Evolutionary conservation across 768 basidiomycete species (phyloP).

Genomic region (Amanita thiersii): DNA sequence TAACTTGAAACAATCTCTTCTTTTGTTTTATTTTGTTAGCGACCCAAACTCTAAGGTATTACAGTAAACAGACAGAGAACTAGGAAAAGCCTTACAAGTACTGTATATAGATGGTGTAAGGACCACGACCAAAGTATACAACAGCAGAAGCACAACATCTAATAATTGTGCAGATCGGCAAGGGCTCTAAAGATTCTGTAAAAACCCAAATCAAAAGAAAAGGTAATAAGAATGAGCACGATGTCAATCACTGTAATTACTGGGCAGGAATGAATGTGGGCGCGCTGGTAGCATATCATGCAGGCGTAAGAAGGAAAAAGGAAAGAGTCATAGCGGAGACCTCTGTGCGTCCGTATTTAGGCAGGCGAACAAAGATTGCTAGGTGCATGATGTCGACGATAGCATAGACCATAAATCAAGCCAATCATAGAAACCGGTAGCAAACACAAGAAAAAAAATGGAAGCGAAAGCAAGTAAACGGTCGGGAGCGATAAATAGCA

Average conservation of each 20-base stretch:
- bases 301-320: not conserved
- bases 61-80: not conserved
- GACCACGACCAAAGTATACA: not conserved
- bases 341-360: not conserved
- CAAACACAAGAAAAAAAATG: not conserved
- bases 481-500: not conserved
- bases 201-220: not conserved
- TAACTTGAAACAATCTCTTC: too few species aligned
- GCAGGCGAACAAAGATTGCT: not conserved
- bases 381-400: not conserved
- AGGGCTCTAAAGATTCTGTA: too few species aligned
- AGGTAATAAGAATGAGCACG: not conserved
- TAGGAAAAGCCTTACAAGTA: not conserved
- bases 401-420: conserved; percentile 9
- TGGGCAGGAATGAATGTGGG: not conserved
- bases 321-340: not conserved
- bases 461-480: not conserved
- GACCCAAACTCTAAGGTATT: not conserved
- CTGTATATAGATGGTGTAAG: not conserved
- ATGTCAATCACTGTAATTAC: too few species aligned
- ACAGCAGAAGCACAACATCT: not conserved
- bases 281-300: not conserved
- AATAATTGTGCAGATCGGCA: too few species aligned
- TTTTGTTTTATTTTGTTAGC: too few species aligned
- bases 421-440: too few species aligned